A percentile compares a stretch with the other conserved stretches of the same genome.
Evolutionary conservation across 768 basidiomycete species (phyloP).

Genomic region (Serendipita indica): DNA sequence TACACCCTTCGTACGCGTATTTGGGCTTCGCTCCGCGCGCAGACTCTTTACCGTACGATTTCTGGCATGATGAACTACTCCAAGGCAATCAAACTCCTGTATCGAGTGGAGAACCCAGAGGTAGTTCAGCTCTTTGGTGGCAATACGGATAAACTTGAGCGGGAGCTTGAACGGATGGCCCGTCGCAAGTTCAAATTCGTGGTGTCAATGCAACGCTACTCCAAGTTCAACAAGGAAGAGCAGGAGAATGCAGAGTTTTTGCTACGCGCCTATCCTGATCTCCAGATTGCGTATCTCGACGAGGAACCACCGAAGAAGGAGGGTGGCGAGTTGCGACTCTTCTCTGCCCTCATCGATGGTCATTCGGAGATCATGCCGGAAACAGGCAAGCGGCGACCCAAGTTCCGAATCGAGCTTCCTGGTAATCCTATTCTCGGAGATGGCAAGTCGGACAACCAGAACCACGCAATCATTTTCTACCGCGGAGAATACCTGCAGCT

Average conservation of each 20-base stretch:
- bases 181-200: slow-evolving; percentile 98
- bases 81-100: slow-evolving; percentile 98
- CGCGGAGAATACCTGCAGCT: slow-evolving; percentile 98
- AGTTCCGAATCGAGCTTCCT: slow-evolving; percentile 96
- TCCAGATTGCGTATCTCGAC: slow-evolving; percentile 96
- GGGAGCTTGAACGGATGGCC: slow-evolving; percentile 94
- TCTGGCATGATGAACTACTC: slow-evolving; percentile 99
- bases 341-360: slow-evolving; percentile 92
- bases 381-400: slow-evolving; percentile 77
- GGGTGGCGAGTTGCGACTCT: slow-evolving; percentile 87
- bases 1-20: slow-evolving; percentile 97
- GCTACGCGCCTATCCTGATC: slow-evolving; percentile 91
- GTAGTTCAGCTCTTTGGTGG: slow-evolving; percentile 95
- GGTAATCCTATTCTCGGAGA: slow-evolving; percentile 99
- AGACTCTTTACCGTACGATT: slow-evolving; percentile 95
- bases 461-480: slow-evolving; percentile 98
- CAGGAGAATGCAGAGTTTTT: slow-evolving; percentile 98
- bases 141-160: slow-evolving; percentile 92
- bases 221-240: slow-evolving; percentile 99
- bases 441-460: slow-evolving; percentile 99
- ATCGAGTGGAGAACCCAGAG: slow-evolving; percentile 98
- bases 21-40: slow-evolving; percentile 96
- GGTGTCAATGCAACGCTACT: slow-evolving; percentile 98
- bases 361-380: slow-evolving; percentile 91
- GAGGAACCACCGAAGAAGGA: slow-evolving; percentile 90